Evolutionary conservation across 345 rosid species (phyloP).

Genomic region (Cochlearia excelsa): DNA sequence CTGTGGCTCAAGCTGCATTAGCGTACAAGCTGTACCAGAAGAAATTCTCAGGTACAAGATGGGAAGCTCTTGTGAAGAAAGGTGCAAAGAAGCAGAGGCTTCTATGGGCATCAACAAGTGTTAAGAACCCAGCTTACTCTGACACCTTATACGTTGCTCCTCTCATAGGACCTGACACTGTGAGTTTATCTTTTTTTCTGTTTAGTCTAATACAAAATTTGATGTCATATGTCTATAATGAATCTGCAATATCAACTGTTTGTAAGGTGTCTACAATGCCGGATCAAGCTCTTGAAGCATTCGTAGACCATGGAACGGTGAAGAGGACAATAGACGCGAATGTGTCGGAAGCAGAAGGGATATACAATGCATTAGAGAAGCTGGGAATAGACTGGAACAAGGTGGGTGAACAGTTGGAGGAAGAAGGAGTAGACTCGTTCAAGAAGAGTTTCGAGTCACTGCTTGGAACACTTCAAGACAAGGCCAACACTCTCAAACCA

Average conservation of each 20-base stretch:
- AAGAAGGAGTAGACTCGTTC: slow-evolving; percentile 90
- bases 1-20: slow-evolving; percentile 93
- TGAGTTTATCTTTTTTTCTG: slow-evolving; percentile 34
- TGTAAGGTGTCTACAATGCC: slow-evolving; percentile 95
- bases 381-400: slow-evolving; percentile 83
- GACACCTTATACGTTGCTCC: slow-evolving; percentile 90
- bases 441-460: slow-evolving; percentile 93
- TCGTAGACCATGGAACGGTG: slow-evolving; percentile 74
- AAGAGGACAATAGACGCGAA: slow-evolving; percentile 84
- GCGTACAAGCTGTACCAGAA: slow-evolving; percentile 93
- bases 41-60: slow-evolving; percentile 96
- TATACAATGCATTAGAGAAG: slow-evolving; percentile 93
- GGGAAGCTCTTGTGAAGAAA: slow-evolving; percentile 91
- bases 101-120: slow-evolving; percentile 97
- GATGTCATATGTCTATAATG: too few relatives aligned
- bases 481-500: slow-evolving; percentile 84
- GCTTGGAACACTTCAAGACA: slow-evolving; percentile 87
- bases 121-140: slow-evolving; percentile 91
- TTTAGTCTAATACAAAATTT: too few relatives aligned
- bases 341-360: slow-evolving; percentile 90
- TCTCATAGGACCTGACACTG: slow-evolving; percentile 96
- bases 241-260: neutral
- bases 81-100: slow-evolving; percentile 98
- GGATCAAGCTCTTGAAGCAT: slow-evolving; percentile 95
- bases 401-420: slow-evolving; percentile 80